phyloP scores from a whole-genome alignment of 2,329 filamentous ascomycete species.

The Colletotrichum echinochloae region DNA sequence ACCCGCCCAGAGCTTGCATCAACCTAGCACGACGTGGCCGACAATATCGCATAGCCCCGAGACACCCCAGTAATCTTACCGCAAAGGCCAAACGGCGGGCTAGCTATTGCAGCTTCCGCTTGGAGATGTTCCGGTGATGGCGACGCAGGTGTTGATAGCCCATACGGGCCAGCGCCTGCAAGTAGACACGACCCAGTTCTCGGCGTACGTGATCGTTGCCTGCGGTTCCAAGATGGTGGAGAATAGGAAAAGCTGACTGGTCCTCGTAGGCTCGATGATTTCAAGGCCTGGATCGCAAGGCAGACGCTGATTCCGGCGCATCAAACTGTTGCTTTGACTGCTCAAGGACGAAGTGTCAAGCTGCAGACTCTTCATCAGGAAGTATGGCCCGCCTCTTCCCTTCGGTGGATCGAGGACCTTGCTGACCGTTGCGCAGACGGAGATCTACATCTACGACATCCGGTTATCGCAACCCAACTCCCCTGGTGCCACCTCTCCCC shows the following conservation, averaged over 20 bases:
- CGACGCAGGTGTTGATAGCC: constrained; percentile 90
- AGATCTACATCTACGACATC: constrained; percentile 94
- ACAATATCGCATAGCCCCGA: background rate
- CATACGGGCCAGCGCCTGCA: constrained; percentile 90
- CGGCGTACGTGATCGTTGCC: constrained; percentile 67
- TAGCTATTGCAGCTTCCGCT: constrained; percentile 33
- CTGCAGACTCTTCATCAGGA: constrained; percentile 83
- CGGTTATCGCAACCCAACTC: constrained; percentile 73
- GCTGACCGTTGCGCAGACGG: constrained; percentile 66
- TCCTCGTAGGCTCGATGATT: constrained; percentile 77
- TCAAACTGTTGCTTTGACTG: constrained; percentile 88
- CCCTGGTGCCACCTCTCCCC: constrained; percentile 55
- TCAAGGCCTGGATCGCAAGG: constrained; percentile 83
- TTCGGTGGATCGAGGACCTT: background rate
- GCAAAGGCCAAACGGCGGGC: constrained; percentile 21
- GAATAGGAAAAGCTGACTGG: constrained; percentile 22
- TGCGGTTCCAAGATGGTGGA: background rate
- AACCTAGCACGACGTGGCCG: background rate
- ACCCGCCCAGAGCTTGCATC: background rate
- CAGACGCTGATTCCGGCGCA: constrained; percentile 79
- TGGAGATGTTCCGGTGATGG: constrained; percentile 76
- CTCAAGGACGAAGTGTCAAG: constrained; percentile 86
- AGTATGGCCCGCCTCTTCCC: constrained; percentile 58
- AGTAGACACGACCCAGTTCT: constrained; percentile 80
- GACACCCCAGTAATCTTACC: background rate